Evolutionary conservation across 2,329 filamentous ascomycete genomes (phyloP), one percentile per base, ranked within the genome.

Genomic region (Botryotinia narcissicola): DNA sequence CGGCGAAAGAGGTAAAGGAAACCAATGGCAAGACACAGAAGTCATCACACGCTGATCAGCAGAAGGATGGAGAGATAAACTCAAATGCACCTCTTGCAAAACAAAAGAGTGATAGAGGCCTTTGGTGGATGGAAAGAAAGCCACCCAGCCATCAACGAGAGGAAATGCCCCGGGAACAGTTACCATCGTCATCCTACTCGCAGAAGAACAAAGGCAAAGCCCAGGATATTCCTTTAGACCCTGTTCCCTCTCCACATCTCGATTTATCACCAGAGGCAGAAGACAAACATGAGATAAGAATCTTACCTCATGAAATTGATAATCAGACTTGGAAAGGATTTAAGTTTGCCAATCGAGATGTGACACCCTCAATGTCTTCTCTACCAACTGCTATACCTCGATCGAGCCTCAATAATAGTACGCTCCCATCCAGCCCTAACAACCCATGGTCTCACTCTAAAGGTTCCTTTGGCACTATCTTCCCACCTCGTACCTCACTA

Each of bases 91-190:
- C 62, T 25, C 48, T 68, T 46, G 32, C 51, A 32, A 72, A 72
- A 40, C 61, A 72, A 46, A 72, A 72, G 62, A 72, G 70, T 57
- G 51, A 60, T 32, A 72, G 70, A 68, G 70, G 70, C 20, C 37
- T 72, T 2, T 72, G 70, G 70, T 72, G 70, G 70, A 72, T 72
- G 70, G 61, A 68, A 46, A 46, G 70, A 35, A 67, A 72, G 29
- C 37, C 51, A 22, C 70, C 62, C 12, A 67, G 48, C 35, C 37
- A 72, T 46, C 62, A 67, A 67, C 46, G 42, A 57, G 61, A 68
- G 14, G 42, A 59, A 42, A 51, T 10, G 40, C 29, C 61, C 22
- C 61, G 70, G 20, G 69, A 62, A 62, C 42, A 62, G 35, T 35
- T 72, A 18, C 62, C 35, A n/a, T 57, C 60, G 20, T 44, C 70